These are phyloP conservation scores for Verticillium zaregamsianum DNA, from an alignment of 2,329 filamentous ascomycete species.

Conservation along the genomic window DNA sequence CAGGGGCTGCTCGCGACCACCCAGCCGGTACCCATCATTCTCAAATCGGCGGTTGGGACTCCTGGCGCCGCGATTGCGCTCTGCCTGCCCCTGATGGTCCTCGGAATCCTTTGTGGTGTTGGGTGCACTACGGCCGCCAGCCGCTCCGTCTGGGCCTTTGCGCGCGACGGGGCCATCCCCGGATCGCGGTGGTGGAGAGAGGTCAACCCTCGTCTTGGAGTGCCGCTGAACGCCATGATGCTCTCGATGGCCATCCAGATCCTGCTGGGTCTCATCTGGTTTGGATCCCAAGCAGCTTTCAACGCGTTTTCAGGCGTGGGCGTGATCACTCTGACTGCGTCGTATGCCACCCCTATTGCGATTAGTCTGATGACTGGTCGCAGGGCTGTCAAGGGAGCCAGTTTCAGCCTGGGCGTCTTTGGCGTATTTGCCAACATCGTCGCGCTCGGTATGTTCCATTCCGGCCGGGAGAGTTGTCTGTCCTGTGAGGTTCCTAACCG, in stretches of 20 bases:
- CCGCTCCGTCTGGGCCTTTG: conserved; percentile 65
- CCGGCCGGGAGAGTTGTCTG: too few species aligned
- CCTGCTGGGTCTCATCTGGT: conserved; percentile 62
- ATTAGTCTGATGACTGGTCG: conserved; percentile 60
- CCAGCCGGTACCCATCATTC: conserved; percentile 62
- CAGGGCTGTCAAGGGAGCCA: conserved; percentile 50
- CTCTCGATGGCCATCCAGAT: conserved; percentile 63
- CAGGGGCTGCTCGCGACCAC: conserved; percentile 48
- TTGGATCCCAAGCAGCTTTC: conserved; percentile 64
- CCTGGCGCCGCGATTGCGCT: conserved; percentile 59
- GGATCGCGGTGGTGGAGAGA: conserved; percentile 56
- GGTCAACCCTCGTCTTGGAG: conserved; percentile 57
- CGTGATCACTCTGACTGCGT: conserved; percentile 65
- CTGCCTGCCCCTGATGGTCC: conserved; percentile 59
- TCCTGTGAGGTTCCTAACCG: too few species aligned
- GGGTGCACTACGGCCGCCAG: conserved; percentile 67
- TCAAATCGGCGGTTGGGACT: conserved; percentile 58
- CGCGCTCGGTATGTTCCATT: conserved; percentile 50
- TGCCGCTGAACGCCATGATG: conserved; percentile 70
- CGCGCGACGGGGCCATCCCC: conserved; percentile 66
- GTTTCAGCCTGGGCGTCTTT: conserved; percentile 58
- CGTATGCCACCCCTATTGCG: conserved; percentile 65
- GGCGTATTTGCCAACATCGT: conserved; percentile 58
- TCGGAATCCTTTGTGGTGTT: conserved; percentile 63
- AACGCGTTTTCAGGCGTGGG: conserved; percentile 68